A percentile compares a stretch with the other conserved stretches of the same genome.
phyloP scores from a whole-genome alignment of 1,139 yeast genomes.

The Sugiyamaella neomexicana region DNA sequence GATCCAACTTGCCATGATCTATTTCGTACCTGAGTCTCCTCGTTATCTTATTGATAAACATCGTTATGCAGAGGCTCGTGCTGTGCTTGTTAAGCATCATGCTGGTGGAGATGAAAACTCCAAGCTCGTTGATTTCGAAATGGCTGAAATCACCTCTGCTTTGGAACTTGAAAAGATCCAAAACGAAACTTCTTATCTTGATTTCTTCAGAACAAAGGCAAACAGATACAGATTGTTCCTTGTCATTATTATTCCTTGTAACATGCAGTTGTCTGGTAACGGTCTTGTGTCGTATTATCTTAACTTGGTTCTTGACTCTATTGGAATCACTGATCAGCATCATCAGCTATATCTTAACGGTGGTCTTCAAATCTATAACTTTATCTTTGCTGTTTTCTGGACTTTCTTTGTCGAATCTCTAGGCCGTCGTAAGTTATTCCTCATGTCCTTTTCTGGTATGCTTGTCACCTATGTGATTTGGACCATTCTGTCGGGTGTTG shows the following conservation, averaged over 20 bases:
- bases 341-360: conserved; percentile 31
- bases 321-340: conserved; percentile 27
- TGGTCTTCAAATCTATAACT: conserved; percentile 54
- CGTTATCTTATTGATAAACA: conserved; percentile 75
- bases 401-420: conserved; percentile 23
- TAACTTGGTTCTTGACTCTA: conserved; percentile 25
- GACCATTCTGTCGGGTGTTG: conserved; percentile 28
- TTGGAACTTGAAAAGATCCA: conserved; percentile 23
- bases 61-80: conserved; percentile 60
- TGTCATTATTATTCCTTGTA: conserved; percentile 34
- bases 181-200: conserved; percentile 30
- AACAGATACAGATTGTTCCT: conserved; percentile 46
- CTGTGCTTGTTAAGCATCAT: conserved; percentile 48
- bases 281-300: conserved; percentile 29
- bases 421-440: conserved; percentile 50
- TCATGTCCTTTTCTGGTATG: conserved; percentile 40
- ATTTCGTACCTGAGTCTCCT: conserved; percentile 60
- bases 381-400: conserved; percentile 86
- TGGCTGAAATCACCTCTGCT: conserved; percentile 25
- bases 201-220: conserved; percentile 42
- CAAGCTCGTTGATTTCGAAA: conserved; percentile 24
- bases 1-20: conserved; percentile 35
- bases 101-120: conserved; percentile 27
- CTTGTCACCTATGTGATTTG: conserved; percentile 28
- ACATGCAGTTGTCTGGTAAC: conserved; percentile 29